These are phyloP conservation scores for Paraconiothyrium brasiliense DNA, from an alignment of 2,329 filamentous ascomycete genomes.

Conservation along the genomic window DNA sequence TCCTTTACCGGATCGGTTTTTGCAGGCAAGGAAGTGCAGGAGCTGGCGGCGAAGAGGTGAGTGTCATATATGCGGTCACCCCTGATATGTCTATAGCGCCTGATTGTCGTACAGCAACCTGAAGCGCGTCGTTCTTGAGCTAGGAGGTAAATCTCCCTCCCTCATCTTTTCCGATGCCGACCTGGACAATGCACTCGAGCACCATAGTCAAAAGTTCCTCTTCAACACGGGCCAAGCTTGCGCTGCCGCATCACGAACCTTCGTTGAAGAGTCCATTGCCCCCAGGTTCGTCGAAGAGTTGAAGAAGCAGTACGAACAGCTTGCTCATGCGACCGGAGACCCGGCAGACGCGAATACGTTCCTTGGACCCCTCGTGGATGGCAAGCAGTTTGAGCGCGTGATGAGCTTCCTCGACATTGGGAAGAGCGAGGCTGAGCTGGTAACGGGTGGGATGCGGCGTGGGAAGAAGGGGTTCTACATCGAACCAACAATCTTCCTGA, in stretches of 20 bases:
- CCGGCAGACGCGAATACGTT: constrained; percentile 32
- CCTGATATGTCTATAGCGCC: neutral
- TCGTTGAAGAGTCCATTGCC: constrained; percentile 43
- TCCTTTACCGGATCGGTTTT: constrained; percentile 52
- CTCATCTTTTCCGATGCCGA: constrained; percentile 59
- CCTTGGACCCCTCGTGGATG: constrained; percentile 40
- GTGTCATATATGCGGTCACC: neutral
- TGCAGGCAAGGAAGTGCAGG: constrained; percentile 51
- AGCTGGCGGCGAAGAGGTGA: constrained; percentile 47
- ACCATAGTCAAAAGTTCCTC: constrained; percentile 51
- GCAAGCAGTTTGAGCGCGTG: constrained; percentile 39
- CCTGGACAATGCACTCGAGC: constrained; percentile 53
- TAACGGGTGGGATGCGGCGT: constrained; percentile 37
- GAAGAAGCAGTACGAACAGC: constrained; percentile 37
- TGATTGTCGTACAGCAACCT: constrained; percentile 44
- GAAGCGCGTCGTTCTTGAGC: constrained; percentile 58
- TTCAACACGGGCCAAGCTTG: constrained; percentile 66
- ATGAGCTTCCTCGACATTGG: constrained; percentile 34
- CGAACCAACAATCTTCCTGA: constrained; percentile 45
- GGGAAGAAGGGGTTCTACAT: constrained; percentile 40
- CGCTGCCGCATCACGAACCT: constrained; percentile 64
- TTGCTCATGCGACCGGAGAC: constrained; percentile 24
- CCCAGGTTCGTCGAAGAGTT: constrained; percentile 39
- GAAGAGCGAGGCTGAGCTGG: constrained; percentile 37
- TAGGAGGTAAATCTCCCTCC: constrained; percentile 57